Evolutionary conservation across 371 early-diverging fungal species (phyloP).

Genomic region (Batrachochytrium dendrobatidis): DNA sequence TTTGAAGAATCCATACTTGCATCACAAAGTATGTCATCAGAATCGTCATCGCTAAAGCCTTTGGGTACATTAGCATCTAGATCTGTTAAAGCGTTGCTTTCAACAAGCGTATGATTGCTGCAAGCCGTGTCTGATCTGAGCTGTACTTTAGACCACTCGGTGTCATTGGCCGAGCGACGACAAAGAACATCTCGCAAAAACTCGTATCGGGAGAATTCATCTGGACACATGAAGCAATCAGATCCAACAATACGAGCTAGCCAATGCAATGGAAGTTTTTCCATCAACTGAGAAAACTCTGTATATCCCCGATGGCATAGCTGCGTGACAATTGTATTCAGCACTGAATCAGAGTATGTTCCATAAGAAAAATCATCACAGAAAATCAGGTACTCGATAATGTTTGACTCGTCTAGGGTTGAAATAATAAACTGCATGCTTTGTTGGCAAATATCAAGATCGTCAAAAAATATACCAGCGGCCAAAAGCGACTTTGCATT

Average conservation of each 20-base stretch:
- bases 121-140: too few species aligned
- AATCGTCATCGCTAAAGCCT: too few species aligned
- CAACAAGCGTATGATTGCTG: too few species aligned
- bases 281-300: conserved; percentile 22
- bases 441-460: conserved; percentile 42
- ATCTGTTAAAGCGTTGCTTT: too few species aligned
- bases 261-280: conserved; percentile 45
- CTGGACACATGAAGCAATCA: conserved; percentile 59
- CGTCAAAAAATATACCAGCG: conserved; percentile 53
- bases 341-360: conserved; percentile 45
- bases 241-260: conserved; percentile 48
- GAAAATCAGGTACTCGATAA: conserved; percentile 49
- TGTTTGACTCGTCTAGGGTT: conserved; percentile 29
- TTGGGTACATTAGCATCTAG: too few species aligned
- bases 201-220: conserved; percentile 51
- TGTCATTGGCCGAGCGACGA: background rate
- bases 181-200: conserved; percentile 45
- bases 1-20: too few species aligned
- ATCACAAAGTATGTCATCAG: too few species aligned
- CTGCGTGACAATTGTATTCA: conserved; percentile 49
- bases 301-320: conserved; percentile 54
- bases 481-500: conserved; percentile 29
- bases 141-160: background rate
- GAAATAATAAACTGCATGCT: conserved; percentile 48
- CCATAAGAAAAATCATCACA: conserved; percentile 48